A percentile compares a stretch with the other conserved stretches of the same genome.
These are phyloP conservation scores for Fusarium solani-melongenae DNA, from an alignment of 2,329 filamentous ascomycete genomes.

Conservation along the genomic window DNA sequence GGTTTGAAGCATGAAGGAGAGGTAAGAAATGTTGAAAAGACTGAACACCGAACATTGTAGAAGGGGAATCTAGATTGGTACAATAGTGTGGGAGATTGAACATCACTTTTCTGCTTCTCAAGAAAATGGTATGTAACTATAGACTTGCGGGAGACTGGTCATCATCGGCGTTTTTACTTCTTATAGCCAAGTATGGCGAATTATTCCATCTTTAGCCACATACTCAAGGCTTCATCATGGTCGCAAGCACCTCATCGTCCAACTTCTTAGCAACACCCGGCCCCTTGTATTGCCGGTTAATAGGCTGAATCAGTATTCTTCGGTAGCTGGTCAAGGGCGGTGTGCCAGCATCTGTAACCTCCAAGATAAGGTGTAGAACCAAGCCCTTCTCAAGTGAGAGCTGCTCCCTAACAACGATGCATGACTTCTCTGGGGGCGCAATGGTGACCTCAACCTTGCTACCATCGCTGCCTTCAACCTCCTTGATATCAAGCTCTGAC, in stretches of 20 bases:
- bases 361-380: constrained; percentile 23
- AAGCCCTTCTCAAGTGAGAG: constrained; percentile 14
- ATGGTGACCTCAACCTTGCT: constrained; percentile 4
- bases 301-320: constrained; percentile 25
- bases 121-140: neutral
- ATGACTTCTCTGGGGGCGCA: constrained; percentile 15
- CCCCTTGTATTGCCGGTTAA: constrained; percentile 9
- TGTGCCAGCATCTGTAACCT: constrained; percentile 21
- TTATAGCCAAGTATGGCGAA: neutral
- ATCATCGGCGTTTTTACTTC: neutral
- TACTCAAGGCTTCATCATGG: neutral
- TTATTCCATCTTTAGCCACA: neutral
- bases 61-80: neutral
- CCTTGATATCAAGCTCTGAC: neutral
- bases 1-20: neutral
- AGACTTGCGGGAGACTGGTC: neutral
- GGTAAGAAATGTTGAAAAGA: neutral
- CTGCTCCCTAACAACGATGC: constrained; percentile 18
- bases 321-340: constrained; percentile 23
- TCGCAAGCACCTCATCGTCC: neutral
- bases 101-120: neutral
- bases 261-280: neutral
- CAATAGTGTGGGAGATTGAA: neutral
- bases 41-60: neutral
- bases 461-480: neutral